Base-by-base conservation (phyloP, 2,329 filamentous ascomycete genomes). In the Alternaria alternata region DNA sequence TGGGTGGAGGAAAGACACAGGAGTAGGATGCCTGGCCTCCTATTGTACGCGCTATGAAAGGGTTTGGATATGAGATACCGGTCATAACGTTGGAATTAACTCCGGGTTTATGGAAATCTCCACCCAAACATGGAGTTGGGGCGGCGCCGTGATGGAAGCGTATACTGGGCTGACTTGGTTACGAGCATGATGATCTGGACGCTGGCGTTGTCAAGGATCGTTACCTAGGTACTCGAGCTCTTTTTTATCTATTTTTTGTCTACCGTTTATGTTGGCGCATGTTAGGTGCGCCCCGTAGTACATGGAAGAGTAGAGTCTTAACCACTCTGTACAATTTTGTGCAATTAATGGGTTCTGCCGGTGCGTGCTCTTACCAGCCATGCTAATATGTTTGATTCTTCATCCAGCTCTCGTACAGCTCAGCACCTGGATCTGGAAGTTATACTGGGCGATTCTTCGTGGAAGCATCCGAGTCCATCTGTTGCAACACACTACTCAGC, bases 1-100 rank as follows among this genome's bases (percentile, higher is more conserved):
- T 96, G 93, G 92, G 92, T 9, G 89, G 84, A 2, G 64, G 65
- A 12, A 68, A 61, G 42, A 53, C 59, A 14, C 67, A 70, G 61
- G 70, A 71, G 48, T 72, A 72, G 64, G 42, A 53, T 57, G 32
- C 48, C 48, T 61, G 42, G 48, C 28, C 54, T 18, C 41, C 34
- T 36, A 34, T 57, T 39, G 48, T 47, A 51, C 34, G 44, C 30
- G 51, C n/a, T 24, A 41, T 57, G 36, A 44, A 46, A n/a, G 51
- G 43, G 22, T 49, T 54, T 59, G 49, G 49, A 30, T 59, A 49
- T 32, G 26, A 39, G 54, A 38, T 44, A 36, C 46, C 38, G 46
- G 46, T 43, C 24, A 20, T 24, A 46, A 51, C 36, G 26, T 43
- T 48, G 43, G 41, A 16, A 54, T 46, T 22, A 22, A 22, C 20